Evolutionary conservation across 2,329 filamentous ascomycete species (phyloP).

Genomic region (Bipolaris victoriae): DNA sequence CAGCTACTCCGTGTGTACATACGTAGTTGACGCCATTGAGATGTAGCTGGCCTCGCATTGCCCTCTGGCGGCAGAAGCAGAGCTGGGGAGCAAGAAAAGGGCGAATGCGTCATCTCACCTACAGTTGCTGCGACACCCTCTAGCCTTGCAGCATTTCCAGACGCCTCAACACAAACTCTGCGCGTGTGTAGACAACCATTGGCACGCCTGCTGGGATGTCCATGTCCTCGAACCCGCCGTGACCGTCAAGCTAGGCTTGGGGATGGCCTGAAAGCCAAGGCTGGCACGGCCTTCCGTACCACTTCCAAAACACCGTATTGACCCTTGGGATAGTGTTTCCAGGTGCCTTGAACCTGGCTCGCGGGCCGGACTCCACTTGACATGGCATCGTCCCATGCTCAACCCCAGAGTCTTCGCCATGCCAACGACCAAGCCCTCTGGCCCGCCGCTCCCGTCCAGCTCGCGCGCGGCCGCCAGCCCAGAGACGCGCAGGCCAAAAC

Average conservation of each 20-base stretch:
- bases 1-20: not conserved
- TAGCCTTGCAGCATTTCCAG: not conserved
- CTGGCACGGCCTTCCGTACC: slow-evolving; percentile 12
- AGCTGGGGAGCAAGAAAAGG: not conserved
- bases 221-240: not conserved
- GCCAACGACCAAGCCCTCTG: slow-evolving; percentile 25
- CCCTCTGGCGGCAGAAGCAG: not conserved
- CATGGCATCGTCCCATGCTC: slow-evolving; percentile 31
- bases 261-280: slow-evolving; percentile 16
- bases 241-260: not conserved
- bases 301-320: slow-evolving; percentile 17
- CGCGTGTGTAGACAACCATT: not conserved
- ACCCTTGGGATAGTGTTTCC: slow-evolving; percentile 4
- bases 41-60: not conserved
- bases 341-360: slow-evolving; percentile 17
- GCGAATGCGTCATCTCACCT: slow-evolving; percentile 1
- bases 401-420: slow-evolving; percentile 16
- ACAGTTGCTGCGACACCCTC: not conserved
- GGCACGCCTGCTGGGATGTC: not conserved
- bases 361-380: slow-evolving; percentile 26
- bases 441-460: slow-evolving; percentile 28
- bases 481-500: slow-evolving; percentile 46
- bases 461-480: slow-evolving; percentile 48
- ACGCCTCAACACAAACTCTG: not conserved
- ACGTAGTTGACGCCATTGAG: not conserved